Conservation (phyloP, 164 flowering plant species). For the Umbilicus rupestris region DNA sequence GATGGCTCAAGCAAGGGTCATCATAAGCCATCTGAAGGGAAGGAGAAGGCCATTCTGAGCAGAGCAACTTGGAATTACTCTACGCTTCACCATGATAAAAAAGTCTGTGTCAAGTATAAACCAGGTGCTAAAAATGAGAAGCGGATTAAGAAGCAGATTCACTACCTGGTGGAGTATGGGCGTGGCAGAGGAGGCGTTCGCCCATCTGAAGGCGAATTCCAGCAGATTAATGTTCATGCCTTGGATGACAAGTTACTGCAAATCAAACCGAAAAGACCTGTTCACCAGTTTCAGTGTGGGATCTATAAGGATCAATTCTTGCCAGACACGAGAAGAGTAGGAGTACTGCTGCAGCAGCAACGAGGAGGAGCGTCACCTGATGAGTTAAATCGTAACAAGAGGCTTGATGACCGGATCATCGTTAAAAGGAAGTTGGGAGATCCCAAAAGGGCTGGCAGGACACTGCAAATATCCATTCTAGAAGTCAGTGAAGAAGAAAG, state of each 20-base stretch:
- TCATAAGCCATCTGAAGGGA: not conserved
- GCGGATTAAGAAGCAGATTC: not conserved
- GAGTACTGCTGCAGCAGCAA: not conserved
- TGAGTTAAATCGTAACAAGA: not conserved
- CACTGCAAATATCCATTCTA: conserved; percentile 2
- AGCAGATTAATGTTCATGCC: not conserved
- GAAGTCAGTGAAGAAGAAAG: not conserved
- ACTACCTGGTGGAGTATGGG: not conserved
- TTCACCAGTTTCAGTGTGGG: not conserved
- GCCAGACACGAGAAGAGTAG: not conserved
- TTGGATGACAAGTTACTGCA: not conserved
- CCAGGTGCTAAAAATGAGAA: not conserved
- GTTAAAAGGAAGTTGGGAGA: not conserved
- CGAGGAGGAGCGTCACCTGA: not conserved
- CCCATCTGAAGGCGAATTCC: not conserved
- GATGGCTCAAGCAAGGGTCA: not conserved
- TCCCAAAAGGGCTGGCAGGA: not conserved
- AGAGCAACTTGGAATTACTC: not conserved
- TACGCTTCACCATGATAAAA: not conserved
- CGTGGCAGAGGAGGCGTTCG: not conserved
- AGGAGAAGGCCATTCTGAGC: not conserved
- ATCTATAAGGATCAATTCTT: not conserved
- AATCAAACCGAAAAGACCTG: not conserved
- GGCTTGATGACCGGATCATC: not conserved
- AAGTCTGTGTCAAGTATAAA: not conserved